Evolutionary conservation across 2,329 filamentous ascomycete genomes (phyloP).

Genomic region (Fusarium domesticum): DNA sequence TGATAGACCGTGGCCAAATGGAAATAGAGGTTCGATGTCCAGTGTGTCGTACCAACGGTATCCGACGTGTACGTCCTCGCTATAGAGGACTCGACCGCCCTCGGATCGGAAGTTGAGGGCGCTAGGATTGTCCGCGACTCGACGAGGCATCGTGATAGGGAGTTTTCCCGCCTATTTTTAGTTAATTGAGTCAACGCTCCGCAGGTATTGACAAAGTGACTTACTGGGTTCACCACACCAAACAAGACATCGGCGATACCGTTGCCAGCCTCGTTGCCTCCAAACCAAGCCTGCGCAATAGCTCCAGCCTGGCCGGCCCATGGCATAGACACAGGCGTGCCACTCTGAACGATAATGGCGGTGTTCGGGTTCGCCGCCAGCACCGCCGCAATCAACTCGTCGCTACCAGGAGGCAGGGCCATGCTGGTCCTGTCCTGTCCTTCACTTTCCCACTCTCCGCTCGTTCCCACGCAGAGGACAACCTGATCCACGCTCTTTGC

Average conservation of each 20-base stretch:
- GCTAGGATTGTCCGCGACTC: slow-evolving; percentile 13
- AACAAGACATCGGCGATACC: slow-evolving; percentile 20
- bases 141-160: slow-evolving; percentile 14
- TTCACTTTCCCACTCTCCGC: slow-evolving; percentile 15
- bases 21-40: slow-evolving; percentile 13
- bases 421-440: slow-evolving; percentile 13
- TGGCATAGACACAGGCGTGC: slow-evolving; percentile 14
- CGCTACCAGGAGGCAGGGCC: slow-evolving; percentile 8
- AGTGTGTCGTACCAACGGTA: slow-evolving; percentile 18
- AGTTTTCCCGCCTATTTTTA: slow-evolving; percentile 13
- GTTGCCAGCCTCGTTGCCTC: slow-evolving; percentile 19
- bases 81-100: slow-evolving; percentile 12
- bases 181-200: too few species aligned
- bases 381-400: slow-evolving; percentile 10
- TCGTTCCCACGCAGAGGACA: too few species aligned
- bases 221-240: slow-evolving; percentile 15
- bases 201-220: neutral
- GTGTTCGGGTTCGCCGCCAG: slow-evolving; percentile 7
- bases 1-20: slow-evolving; percentile 12
- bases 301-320: too few species aligned
- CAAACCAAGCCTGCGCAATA: slow-evolving; percentile 17
- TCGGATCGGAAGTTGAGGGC: slow-evolving; percentile 18
- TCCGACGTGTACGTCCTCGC: slow-evolving; percentile 19
- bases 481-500: slow-evolving; percentile 10
- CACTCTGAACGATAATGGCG: slow-evolving; percentile 12